A percentile compares a stretch with the other conserved stretches of the same genome.
These are phyloP conservation scores for Penicillium italicum DNA, from an alignment of 2,329 filamentous ascomycete species.

Conservation along the genomic window DNA sequence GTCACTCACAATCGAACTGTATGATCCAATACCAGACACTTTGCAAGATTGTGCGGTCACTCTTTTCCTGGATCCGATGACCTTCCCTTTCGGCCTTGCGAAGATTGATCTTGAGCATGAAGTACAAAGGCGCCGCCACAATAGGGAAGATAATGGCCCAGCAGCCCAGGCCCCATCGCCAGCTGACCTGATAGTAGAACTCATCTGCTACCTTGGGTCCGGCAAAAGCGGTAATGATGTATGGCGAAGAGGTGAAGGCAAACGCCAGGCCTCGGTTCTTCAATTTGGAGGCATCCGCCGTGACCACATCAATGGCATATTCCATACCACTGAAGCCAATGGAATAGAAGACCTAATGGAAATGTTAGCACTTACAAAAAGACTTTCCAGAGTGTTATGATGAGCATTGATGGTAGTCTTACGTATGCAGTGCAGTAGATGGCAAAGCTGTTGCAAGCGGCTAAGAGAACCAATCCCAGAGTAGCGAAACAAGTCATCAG, in stretches of 20 bases:
- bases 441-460: constrained; percentile 54
- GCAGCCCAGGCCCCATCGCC: constrained; percentile 58
- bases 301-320: constrained; percentile 57
- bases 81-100: constrained; percentile 54
- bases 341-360: constrained; percentile 50
- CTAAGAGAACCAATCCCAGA: constrained; percentile 55
- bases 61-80: constrained; percentile 42
- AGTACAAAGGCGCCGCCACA: constrained; percentile 52
- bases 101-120: constrained; percentile 51
- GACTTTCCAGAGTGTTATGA: accelerated
- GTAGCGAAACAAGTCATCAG: constrained; percentile 45
- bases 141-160: constrained; percentile 57
- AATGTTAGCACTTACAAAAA: neutral
- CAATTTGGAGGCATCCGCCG: constrained; percentile 59
- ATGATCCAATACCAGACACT: constrained; percentile 51
- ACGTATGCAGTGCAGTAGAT: constrained; percentile 57
- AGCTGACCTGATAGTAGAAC: constrained; percentile 50
- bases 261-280: constrained; percentile 59
- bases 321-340: constrained; percentile 56
- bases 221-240: constrained; percentile 58
- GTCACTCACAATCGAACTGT: constrained; percentile 52
- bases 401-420: neutral
- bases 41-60: constrained; percentile 43
- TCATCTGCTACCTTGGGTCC: constrained; percentile 49
- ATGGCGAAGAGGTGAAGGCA: constrained; percentile 59